Conservation (phyloP, 2,329 filamentous ascomycete genomes). For the Chrysoporthe cubensis region DNA sequence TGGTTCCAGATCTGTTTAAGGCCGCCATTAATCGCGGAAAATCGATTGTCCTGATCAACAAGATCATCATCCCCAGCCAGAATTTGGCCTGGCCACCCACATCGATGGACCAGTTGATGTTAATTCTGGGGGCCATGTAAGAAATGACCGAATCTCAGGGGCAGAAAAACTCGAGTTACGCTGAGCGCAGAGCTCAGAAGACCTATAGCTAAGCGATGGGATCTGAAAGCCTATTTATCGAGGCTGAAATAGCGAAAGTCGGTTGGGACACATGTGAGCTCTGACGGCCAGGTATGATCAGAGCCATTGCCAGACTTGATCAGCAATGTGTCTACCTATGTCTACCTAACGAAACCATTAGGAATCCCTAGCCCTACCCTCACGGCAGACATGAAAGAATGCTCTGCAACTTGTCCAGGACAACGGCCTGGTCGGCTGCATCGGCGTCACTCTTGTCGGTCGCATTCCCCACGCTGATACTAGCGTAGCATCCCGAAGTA, state of each 20-base stretch:
- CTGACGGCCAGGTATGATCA: neutral
- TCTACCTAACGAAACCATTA: neutral
- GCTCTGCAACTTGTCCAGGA: constrained; percentile 51
- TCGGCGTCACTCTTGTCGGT: constrained; percentile 62
- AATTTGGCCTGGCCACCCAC: constrained; percentile 42
- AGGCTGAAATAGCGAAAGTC: too few relatives aligned
- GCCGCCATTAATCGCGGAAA: constrained; percentile 39
- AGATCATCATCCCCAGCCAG: constrained; percentile 38
- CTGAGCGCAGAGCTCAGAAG: neutral
- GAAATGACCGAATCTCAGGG: neutral
- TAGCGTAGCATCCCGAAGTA: constrained; percentile 60
- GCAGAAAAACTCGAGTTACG: neutral
- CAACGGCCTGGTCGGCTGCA: constrained; percentile 53
- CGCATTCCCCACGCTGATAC: constrained; percentile 65
- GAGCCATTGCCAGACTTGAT: neutral
- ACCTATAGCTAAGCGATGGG: neutral
- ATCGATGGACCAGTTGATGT: constrained; percentile 38
- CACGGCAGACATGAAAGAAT: constrained; percentile 23
- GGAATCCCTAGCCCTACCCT: neutral
- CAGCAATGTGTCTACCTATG: neutral
- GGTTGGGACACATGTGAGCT: neutral
- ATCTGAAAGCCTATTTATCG: neutral
- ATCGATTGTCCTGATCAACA: constrained; percentile 43
- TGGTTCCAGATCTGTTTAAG: constrained; percentile 23
- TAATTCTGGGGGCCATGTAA: neutral